These are phyloP conservation scores for Fusarium fracticaudum DNA, from an alignment of 2,329 filamentous ascomycete genomes.

Conservation along the genomic window DNA sequence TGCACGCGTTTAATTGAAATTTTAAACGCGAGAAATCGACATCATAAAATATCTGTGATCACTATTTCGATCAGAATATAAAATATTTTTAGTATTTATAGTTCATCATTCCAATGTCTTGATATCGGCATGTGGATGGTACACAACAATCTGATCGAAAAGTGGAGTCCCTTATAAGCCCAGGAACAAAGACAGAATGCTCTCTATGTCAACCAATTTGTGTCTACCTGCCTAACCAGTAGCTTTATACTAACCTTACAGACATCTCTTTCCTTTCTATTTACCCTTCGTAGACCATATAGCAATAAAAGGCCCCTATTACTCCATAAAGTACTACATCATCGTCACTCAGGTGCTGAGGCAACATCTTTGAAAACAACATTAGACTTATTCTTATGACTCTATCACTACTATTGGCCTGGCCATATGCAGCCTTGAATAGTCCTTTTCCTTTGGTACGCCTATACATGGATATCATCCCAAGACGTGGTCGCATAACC, in stretches of 20 bases:
- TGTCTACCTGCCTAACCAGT: neutral
- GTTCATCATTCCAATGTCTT: neutral
- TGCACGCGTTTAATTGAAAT: slow-evolving; percentile 4
- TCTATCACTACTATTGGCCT: neutral
- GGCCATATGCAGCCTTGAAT: neutral
- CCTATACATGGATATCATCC: slow-evolving; percentile 39
- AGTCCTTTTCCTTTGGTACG: slow-evolving; percentile 16
- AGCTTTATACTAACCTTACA: neutral
- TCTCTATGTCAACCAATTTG: neutral
- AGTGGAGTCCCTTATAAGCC: neutral
- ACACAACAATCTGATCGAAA: neutral
- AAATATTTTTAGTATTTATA: neutral
- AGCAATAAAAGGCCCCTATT: neutral
- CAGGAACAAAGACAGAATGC: neutral
- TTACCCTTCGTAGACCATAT: too few species aligned
- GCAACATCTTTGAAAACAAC: neutral
- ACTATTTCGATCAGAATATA: neutral
- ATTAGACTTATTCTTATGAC: slow-evolving; percentile 2
- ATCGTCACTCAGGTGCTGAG: neutral
- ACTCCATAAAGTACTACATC: neutral
- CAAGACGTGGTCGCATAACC: slow-evolving; percentile 32
- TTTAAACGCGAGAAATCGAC: neutral
- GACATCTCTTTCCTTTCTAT: too few species aligned
- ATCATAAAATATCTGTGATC: neutral
- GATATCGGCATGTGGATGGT: neutral